phyloP scores from a whole-genome alignment of 164 flowering plant species.

The Brasenia schreberi region DNA sequence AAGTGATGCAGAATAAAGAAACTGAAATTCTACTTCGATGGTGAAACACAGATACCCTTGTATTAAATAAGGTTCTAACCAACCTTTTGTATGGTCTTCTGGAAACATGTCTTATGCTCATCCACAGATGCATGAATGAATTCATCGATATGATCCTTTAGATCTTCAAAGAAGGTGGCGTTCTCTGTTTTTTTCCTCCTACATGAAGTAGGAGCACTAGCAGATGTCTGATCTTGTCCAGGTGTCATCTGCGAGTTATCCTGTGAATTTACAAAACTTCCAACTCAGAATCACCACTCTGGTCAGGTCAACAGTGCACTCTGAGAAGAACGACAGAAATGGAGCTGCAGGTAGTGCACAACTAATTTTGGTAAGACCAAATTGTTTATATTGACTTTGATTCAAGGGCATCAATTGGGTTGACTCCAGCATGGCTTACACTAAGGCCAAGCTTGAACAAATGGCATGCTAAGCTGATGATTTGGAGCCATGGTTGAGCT shows the following conservation, averaged over 20 bases:
- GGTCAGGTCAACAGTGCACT: too few species aligned
- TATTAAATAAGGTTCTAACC: not conserved
- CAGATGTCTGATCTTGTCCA: not conserved
- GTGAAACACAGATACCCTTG: not conserved
- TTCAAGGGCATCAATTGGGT: too few species aligned
- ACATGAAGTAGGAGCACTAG: conserved; percentile 33
- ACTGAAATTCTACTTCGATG: not conserved
- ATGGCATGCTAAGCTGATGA: too few species aligned
- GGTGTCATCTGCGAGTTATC: not conserved
- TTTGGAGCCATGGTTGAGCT: too few species aligned
- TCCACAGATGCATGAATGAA: conserved; percentile 86
- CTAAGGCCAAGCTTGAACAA: too few species aligned
- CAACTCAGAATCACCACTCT: too few species aligned
- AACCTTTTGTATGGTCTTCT: conserved; percentile 81
- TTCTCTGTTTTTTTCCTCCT: conserved; percentile 74
- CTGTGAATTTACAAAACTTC: not conserved
- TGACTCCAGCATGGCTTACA: too few species aligned
- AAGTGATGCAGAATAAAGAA: not conserved
- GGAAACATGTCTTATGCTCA: conserved; percentile 79
- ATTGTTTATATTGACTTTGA: too few species aligned
- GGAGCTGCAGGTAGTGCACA: too few species aligned
- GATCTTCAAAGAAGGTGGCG: conserved; percentile 60
- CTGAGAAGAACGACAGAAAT: too few species aligned
- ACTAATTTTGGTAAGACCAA: too few species aligned
- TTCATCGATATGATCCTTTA: conserved; percentile 86